Evolutionary conservation across 441 rosid species (phyloP), one percentile per base, ranked within the genome.

Genomic region (Melastoma candidum): DNA sequence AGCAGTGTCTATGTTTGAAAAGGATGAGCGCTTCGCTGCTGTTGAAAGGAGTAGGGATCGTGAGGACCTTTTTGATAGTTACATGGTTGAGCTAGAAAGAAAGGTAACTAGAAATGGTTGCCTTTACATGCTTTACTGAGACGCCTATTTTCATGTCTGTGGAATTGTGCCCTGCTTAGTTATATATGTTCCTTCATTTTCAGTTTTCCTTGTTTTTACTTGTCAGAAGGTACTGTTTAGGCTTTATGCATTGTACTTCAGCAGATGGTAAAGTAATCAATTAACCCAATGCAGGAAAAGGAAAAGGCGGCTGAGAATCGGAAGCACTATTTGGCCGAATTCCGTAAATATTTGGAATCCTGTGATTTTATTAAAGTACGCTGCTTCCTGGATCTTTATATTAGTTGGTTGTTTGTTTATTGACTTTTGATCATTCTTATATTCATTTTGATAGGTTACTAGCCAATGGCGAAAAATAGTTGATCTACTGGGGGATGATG

Each of bases 401-500:
- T 25, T 29, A 11, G 13, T 57, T 1, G 36, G 48, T 32, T 67
- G 54, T 49, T 58, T 47, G 17, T 22, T 12, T 29, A 49, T 47
- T 26, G 26, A 22, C 26, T 58, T 32, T 49, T 52, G 27, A 50
- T 62, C 44, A 51, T 59, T 60, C 51, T 12, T 45, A 22, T 60
- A 51, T 51, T 39, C 56, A 71, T 62, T 74, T 36, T 36, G 41
- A 66, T 68, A 92, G 98, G 94, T 77, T 53, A 76, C 67, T 75
- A 77, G 83, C 77, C 97, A 73, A 63, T 93, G 99, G 99, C 82
- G 95, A 54, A 93, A 87, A 72, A 69, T 93, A 71, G 89, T 84
- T 64, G 97, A 84, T 65, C 86, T 83, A 59, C 71, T 89, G 62
- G 99, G 89, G 71, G 95, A 83, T 70, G 97, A 93, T 63, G 99